These are phyloP conservation scores for Gossypium mustelinum DNA, from an alignment of 345 rosid species.

Conservation along the genomic window DNA sequence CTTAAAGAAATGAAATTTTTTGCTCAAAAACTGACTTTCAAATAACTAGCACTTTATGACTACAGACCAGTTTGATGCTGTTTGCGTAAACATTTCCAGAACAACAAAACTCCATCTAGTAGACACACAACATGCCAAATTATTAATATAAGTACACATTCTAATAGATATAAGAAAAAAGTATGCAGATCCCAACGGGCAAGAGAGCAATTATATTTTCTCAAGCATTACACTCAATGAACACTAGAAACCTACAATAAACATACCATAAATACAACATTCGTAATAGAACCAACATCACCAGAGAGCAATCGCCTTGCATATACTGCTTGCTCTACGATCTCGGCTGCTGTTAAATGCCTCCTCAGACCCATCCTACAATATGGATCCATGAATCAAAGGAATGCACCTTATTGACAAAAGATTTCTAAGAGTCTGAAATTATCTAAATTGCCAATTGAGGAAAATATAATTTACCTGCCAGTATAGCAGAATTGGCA, in stretches of 20 bases:
- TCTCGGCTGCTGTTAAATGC: conserved; percentile 82
- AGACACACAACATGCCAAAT: not conserved
- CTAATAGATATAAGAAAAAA: not conserved
- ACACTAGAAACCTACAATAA: not conserved
- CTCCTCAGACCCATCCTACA: conserved; percentile 87
- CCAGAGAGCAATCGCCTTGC: conserved; percentile 56
- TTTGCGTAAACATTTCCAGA: conserved; percentile 5
- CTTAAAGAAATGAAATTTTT: not conserved
- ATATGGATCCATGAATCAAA: not conserved
- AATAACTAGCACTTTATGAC: not conserved
- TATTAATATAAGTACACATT: not conserved
- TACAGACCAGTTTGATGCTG: not conserved
- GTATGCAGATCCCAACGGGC: not conserved
- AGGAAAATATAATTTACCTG: conserved; percentile 38
- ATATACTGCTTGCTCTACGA: conserved; percentile 80
- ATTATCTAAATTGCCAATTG: not conserved
- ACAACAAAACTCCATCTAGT: not conserved
- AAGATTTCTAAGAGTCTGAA: not conserved
- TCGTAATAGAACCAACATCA: conserved; percentile 70
- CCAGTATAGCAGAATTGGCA: conserved; percentile 97
- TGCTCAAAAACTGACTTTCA: not conserved
- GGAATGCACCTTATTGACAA: not conserved
- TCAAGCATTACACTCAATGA: not conserved
- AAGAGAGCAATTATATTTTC: not conserved
- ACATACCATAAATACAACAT: conserved; percentile 90